Base-by-base conservation (phyloP, 176 grass and related monocot genomes). In the Triticum monococcum region DNA sequence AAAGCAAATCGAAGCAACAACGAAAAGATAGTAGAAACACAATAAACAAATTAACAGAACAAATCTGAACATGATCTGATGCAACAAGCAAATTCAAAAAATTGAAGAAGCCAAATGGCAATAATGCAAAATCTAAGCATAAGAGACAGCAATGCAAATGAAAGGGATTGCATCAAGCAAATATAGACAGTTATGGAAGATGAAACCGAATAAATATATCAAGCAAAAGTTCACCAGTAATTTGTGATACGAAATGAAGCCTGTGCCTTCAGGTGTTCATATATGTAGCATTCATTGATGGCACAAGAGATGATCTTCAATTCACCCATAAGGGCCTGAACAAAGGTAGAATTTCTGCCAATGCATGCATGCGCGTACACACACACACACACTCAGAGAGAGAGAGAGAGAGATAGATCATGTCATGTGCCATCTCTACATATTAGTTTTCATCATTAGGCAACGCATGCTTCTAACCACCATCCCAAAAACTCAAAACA, bases 371-470 rank as follows among this genome's bases (percentile, higher is more conserved):
- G 46, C 8, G 61, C 20, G 3, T 13, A 13, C 46, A 50, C 46
- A 52, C 50, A 54, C 4, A 18, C 14, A 18, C 1, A 17, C 14
- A 52, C 14, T 17, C 14, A 52, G 14, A 17, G 14, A 52, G 48
- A 52, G 48, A 52, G 48, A 52, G 46, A 50, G 50, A 54, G 50
- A 54, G 50, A 54, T 5, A 54, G 50, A 18, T 16, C 1, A 22
- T 1, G 17, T 9, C 50, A 60, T 18, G 7, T 64, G 83, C 31
- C 83, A 78, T 85, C 63, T 85, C 37, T 75, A 8, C 12, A 35
- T 62, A 80, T 79, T 61, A 45, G 8, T 32, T 62, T 72, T 80
- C 66, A 86, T 86, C 84, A 86, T 17, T 31, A 64, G 84, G 84
- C 17, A 22, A 46, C 46, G 18, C 50, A 54, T 54, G n/a, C 17